Conservation (phyloP, 2,329 filamentous ascomycete species). For the Cytospora paraplurivora region DNA sequence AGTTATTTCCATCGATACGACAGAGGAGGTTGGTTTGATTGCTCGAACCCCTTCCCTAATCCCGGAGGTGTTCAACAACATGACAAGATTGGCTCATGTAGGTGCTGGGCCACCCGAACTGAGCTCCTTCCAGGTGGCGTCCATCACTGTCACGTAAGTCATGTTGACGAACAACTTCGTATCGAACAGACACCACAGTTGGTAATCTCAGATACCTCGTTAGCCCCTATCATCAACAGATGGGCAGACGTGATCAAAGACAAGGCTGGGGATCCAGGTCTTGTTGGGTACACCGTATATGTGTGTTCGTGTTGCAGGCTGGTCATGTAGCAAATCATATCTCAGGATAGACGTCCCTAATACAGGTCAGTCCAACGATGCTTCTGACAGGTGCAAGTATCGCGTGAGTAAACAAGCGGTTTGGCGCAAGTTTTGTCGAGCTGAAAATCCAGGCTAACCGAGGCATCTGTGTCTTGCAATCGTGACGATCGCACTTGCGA, state of each 20-base stretch:
- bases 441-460: background rate
- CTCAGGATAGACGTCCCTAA: constrained; percentile 25
- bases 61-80: background rate
- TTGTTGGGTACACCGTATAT: background rate
- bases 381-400: background rate
- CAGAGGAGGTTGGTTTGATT: background rate
- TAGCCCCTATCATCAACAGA: background rate
- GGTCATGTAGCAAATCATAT: constrained; percentile 13
- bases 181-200: background rate
- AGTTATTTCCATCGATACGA: too few species aligned
- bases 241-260: background rate
- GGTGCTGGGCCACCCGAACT: too few species aligned
- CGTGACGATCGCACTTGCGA: background rate
- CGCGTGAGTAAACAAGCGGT: background rate
- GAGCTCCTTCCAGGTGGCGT: too few species aligned
- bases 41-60: background rate
- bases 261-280: background rate
- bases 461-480: background rate
- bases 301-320: background rate
- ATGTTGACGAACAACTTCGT: too few species aligned
- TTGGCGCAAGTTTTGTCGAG: background rate
- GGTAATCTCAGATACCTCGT: background rate
- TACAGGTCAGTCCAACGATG: constrained; percentile 12
- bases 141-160: too few species aligned
- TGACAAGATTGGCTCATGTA: background rate